A percentile compares a stretch with the other conserved stretches of the same genome.
Conservation (phyloP, 768 basidiomycete species). For the Auricularia cornea region DNA sequence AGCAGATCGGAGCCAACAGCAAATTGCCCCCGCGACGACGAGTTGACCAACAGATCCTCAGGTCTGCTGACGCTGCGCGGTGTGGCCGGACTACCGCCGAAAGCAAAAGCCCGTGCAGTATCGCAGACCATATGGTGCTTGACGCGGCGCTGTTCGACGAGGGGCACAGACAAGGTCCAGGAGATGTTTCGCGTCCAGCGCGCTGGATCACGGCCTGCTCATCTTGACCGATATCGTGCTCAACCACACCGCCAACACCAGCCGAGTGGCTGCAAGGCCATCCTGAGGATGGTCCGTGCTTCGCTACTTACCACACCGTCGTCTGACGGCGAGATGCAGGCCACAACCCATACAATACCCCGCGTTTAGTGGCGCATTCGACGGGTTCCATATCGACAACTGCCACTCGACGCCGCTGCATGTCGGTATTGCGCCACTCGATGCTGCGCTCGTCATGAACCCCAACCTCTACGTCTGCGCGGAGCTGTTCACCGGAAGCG, state of each 20-base stretch:
- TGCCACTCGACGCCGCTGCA: conserved; percentile 95
- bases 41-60: too few relatives aligned
- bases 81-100: too few relatives aligned
- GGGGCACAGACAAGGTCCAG: conserved; percentile 48
- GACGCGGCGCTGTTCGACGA: conserved; percentile 62
- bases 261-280: conserved; percentile 85
- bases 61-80: too few relatives aligned
- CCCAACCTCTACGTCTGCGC: conserved; percentile 96
- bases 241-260: conserved; percentile 95
- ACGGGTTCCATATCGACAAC: conserved; percentile 97
- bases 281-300: conserved; percentile 78
- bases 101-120: conserved; percentile 89
- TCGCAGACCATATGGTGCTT: conserved; percentile 77
- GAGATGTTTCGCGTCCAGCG: conserved; percentile 59
- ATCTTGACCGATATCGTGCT: conserved; percentile 92
- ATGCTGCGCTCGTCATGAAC: conserved; percentile 78
- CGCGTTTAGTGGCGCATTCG: conserved; percentile 77
- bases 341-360: conserved; percentile 83
- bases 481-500: conserved; percentile 92
- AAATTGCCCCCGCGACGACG: too few relatives aligned
- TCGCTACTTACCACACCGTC: background rate
- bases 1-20: too few relatives aligned
- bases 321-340: conserved; percentile 36
- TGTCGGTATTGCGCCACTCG: conserved; percentile 93
- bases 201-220: conserved; percentile 81